Conservation (phyloP, 139 green algal species). For the Haematococcus sp. region DNA sequence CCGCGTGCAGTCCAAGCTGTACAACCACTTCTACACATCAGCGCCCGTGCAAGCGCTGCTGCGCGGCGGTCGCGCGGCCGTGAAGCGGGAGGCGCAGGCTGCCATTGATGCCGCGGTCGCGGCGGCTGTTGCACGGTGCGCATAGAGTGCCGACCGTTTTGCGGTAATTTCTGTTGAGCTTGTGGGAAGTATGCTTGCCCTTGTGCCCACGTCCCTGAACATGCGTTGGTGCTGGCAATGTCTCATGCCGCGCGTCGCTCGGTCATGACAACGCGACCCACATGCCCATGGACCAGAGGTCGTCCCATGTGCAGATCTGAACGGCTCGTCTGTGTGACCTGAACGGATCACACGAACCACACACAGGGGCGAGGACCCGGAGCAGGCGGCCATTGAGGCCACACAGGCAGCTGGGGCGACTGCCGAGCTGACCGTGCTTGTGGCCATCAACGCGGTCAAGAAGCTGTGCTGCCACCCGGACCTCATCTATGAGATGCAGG, state of each 20-base stretch:
- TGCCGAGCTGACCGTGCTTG: constrained; percentile 38
- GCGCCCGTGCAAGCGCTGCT: constrained; percentile 25
- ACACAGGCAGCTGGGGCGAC: neutral
- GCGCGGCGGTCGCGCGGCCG: constrained; percentile 34
- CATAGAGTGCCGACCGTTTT: too few species aligned
- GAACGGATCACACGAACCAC: too few species aligned
- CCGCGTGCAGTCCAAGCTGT: constrained; percentile 62
- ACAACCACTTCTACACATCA: constrained; percentile 79
- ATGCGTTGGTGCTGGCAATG: too few species aligned
- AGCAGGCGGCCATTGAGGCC: neutral
- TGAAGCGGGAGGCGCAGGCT: constrained; percentile 1
- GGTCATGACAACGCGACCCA: too few species aligned
- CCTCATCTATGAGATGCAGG: constrained; percentile 46
- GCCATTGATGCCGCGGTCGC: too few species aligned
- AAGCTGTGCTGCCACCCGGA: constrained; percentile 99
- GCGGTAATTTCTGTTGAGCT: too few species aligned
- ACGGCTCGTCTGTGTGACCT: too few species aligned
- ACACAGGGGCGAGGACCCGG: neutral
- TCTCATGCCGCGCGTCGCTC: too few species aligned
- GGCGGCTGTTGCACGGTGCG: neutral
- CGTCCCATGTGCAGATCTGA: too few species aligned
- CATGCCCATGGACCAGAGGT: too few species aligned
- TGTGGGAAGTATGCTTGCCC: too few species aligned
- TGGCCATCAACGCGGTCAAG: constrained; percentile 86
- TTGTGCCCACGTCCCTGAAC: too few species aligned